Evolutionary conservation across 2,329 filamentous ascomycete species (phyloP), one percentile per base, ranked within the genome.

Genomic region (Colletotrichum noveboracense): DNA sequence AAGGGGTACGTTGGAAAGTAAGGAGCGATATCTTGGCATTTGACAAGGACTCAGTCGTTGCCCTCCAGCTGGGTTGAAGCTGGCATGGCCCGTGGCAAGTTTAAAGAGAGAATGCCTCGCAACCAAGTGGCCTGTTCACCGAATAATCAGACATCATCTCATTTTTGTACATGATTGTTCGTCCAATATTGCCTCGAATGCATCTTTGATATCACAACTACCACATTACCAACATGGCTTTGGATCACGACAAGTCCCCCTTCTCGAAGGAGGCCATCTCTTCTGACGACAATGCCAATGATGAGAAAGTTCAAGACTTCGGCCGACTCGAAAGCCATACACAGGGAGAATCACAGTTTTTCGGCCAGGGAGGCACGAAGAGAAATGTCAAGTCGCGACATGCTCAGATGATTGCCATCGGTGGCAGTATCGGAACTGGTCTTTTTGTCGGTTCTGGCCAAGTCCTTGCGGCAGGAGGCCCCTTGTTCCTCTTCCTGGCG

Each of bases 391-490:
- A 87, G 79, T 84, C 84, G 12, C 83, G 86, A 71, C 86, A 87
- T 79, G 82, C 87, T 77, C 86, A 87, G 80, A 86, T 87, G 85
- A 86, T 87, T 78, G 86, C 85, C 71, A 86, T 88, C 24, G 85
- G 86, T 76, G 87, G 87, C 58, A 86, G 86, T 28, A 89, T 88
- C 66, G 87, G 86, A 77, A 86, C 86, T 78, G 85, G 84, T 81
- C 85, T 87, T 78, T 87, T 89, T 79, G 85, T 89, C 72, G 86
- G 87, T 74, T 86, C 86, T 71, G 87, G 87, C 73, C 79, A 81
- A 69, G 86, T 86, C 36, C 64, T 66, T 82, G 78, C 79, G 32
- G 82, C 76, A 34, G 87, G 87, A 79, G 87, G 87, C 16, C 85
- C 87, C 34, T 82, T 82, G 12, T 85, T 86, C 48, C 82, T 86